Base-by-base conservation (phyloP, 2,329 filamentous ascomycete genomes). In the Pyrenochaeta sp. region DNA sequence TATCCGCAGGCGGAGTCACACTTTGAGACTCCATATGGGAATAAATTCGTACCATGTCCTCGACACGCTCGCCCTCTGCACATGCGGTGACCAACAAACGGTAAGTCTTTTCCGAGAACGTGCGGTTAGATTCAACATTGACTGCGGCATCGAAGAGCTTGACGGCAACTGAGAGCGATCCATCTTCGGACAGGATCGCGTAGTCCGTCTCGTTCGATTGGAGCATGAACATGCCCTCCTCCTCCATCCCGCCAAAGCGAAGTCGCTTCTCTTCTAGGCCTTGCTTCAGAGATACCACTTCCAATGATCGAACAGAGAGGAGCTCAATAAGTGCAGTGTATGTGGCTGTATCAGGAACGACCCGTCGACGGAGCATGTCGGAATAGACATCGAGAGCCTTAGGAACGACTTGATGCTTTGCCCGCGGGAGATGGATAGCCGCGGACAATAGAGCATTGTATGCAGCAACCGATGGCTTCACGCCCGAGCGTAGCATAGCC, bases 301-400 rank as follows among this genome's bases (percentile, higher is more conserved):
- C 90, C 41, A 96, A 82, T 33, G 92, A 92, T 61, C 92, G 88
- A 12, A 87, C 85, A 15, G 93, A 90, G 46, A 99, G 82, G 33
- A 97, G 81, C 52, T 90, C 87, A 49, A 99, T 90, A 15, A 99
- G 82, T 30, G 92, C 92, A 70, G 92, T 87, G 77, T 96, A 98
- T 0, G 94, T 98, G 51, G 90, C 86, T 48, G 88, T 87, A 73
- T 97, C 89, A 7, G 94, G 93, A 17, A 85, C 79, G 20, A 98
- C 88, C 64, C 89, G 89, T 61, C 93, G 90, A 61, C 89, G 87
- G 64, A 97, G 87, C 95, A 99, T 98, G 73, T 98, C 93, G 14
- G 92, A 90, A 75, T 98, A 99, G 46, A 99, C 90, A 78, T 97
- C 93, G 46, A 98, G 83, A 4, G 92, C 92, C 79, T 96, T 96